Evolutionary conservation across 1,284 basidiomycete genomes (phyloP), one percentile per base, ranked within the genome.

Genomic region (Sutorius eximius): DNA sequence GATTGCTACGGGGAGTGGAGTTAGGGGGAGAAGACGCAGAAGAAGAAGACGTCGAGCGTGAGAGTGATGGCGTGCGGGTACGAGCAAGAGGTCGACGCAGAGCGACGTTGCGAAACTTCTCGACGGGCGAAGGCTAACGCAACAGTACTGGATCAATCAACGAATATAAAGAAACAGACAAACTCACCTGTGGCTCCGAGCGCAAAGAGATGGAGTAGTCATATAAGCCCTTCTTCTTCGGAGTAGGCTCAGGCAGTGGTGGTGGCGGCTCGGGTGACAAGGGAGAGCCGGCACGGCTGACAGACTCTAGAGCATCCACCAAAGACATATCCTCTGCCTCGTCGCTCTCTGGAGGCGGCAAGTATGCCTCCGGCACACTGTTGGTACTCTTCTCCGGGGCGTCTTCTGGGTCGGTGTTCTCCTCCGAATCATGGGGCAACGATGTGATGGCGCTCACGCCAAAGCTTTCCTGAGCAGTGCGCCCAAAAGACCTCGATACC

Each of bases 21-120:
- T 87, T 77, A 0, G 80, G 69, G 0, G 84, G 79, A 0, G 87
- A 88, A 5, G 85, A 80, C 0, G 73, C 69, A 30, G 75, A 80
- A 30, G 75, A 80, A 2, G 88, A 87, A 22, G 84, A 79, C 0
- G 81, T 79, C 0, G 84, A 86, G 41, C 80, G 80, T 3, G 88
- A 82, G 11, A 90, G 76, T 6, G 87, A 89, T 3, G 87, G 88
- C 9, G 87, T 89, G n/a, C 87, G 81, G 24, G 77, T 77, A 22
- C 84, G 79, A 16, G 77, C 70, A 20, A 80, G 67, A 10, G 81
- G 78, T 53, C 77, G 78, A 27, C 86, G 78, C 49, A 85, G 61
- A 9, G 80, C 78, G 33, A 88, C 80, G 61, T 89, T 84, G 5
- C 84, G 82, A 68, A 81, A 81, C 61, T 82, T 87, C 63, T 86